These are phyloP conservation scores for Hyparrhenia diplandra DNA, from an alignment of 176 grass and related monocot genomes.

Conservation along the genomic window DNA sequence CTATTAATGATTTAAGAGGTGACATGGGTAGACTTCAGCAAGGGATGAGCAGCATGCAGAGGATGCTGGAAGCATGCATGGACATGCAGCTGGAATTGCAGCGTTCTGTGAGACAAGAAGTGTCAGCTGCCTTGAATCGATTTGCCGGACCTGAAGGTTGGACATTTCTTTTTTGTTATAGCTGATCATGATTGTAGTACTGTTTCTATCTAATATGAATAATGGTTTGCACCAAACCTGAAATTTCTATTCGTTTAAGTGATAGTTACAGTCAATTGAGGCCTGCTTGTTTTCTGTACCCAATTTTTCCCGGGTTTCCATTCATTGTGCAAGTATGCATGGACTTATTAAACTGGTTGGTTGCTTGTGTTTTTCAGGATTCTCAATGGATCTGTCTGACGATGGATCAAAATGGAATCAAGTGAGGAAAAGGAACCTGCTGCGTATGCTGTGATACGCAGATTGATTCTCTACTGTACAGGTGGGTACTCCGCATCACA, in stretches of 20 bases:
- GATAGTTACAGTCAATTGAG: neutral
- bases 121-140: conserved; percentile 87
- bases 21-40: conserved; percentile 87
- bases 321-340: neutral
- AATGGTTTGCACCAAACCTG: neutral
- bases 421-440: conserved; percentile 87
- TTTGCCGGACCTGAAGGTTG: conserved; percentile 61
- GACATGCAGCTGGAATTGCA: conserved; percentile 98
- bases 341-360: neutral
- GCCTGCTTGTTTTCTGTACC: neutral
- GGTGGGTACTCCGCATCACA: conserved; percentile 31
- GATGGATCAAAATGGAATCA: conserved; percentile 95
- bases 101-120: conserved; percentile 93
- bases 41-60: conserved; percentile 95
- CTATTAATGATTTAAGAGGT: conserved; percentile 82
- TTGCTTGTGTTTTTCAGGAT: conserved; percentile 34
- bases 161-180: neutral
- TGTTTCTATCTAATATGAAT: neutral
- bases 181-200: neutral
- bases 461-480: conserved; percentile 95
- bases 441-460: conserved; percentile 90
- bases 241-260: neutral
- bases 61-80: conserved; percentile 90
- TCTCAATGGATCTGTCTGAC: conserved; percentile 36
- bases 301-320: neutral